A percentile compares a stretch with the other conserved stretches of the same genome.
These are phyloP conservation scores for Phaeoacremonium minimum DNA, from an alignment of 2,329 filamentous ascomycete genomes.

Conservation along the genomic window DNA sequence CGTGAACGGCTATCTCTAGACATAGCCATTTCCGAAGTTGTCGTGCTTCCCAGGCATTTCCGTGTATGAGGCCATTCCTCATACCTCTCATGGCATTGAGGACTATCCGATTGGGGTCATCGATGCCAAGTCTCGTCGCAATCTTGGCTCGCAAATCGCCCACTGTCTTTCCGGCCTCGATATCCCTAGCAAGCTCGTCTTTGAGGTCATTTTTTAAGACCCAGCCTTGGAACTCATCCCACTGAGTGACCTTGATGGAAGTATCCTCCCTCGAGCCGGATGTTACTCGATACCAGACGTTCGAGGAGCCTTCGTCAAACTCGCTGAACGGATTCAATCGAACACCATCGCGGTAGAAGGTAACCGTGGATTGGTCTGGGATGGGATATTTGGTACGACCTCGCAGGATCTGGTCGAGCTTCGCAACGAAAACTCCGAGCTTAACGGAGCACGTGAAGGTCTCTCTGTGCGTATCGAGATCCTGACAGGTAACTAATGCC, in stretches of 20 bases:
- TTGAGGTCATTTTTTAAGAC: constrained; percentile 7
- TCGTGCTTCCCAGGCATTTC: constrained; percentile 23
- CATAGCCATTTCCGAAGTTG: constrained; percentile 24
- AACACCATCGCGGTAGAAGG: constrained; percentile 10
- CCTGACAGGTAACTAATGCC: neutral
- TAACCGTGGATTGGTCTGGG: neutral
- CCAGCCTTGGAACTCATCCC: constrained; percentile 6
- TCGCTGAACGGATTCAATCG: constrained; percentile 2
- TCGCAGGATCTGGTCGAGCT: constrained; percentile 8
- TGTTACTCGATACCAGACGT: constrained; percentile 14
- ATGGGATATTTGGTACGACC: neutral
- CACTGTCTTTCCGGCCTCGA: constrained; percentile 20
- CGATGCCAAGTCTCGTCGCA: constrained; percentile 15
- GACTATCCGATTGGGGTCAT: constrained; percentile 20
- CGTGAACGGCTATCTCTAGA: constrained; percentile 20
- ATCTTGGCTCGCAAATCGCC: constrained; percentile 17
- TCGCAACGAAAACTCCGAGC: constrained; percentile 3
- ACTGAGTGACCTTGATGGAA: constrained; percentile 11
- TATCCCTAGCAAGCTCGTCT: constrained; percentile 7
- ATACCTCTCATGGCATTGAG: constrained; percentile 23
- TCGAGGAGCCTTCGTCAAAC: neutral
- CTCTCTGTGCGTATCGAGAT: constrained; percentile 9
- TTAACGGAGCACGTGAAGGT: constrained; percentile 2
- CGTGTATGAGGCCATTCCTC: constrained; percentile 20
- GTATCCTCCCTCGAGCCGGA: constrained; percentile 5